Evolutionary conservation across 2,329 filamentous ascomycete species (phyloP), one percentile per base, ranked within the genome.

Genomic region (Biscogniauxia marginata): DNA sequence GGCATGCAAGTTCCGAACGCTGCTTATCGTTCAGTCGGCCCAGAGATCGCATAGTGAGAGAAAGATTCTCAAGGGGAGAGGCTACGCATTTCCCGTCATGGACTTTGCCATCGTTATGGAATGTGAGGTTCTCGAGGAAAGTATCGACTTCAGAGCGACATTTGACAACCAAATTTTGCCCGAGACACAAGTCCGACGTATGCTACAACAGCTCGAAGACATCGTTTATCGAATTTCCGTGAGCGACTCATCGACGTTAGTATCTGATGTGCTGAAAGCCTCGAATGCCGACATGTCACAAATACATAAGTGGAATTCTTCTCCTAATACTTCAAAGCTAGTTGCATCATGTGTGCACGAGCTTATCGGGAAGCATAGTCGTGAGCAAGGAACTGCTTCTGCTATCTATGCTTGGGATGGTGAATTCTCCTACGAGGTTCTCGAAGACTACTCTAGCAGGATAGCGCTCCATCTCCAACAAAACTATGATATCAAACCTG

Each of bases 1-100:
- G n/a, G 54, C 54, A 2, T 56, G 54, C 46, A 52, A 53, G n/a
- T 56, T 55, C 5, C 46, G 52, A 9, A 54, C 48, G 11, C 44
- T 50, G 5, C 43, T 56, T 13, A 45, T 56, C 18, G 52, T 54
- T 4, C 52, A 54, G 23, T 43, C 47, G 20, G 52, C 46, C 7
- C 46, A 54, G 25, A 18, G 52, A 18, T 46, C 52, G n/a, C 45
- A 34, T 7, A 44, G 30, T 24, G 46, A 46, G 16, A 18, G 30
- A 39, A 48, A 21, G 20, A 25, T 54, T 20, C 24, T 54, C 6
- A 19, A 18, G 18, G 52, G 46, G 24, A 25, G 46, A 44, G 34
- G 46, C 21, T 54, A 54, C 24, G 23, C 52, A 8, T 54, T 54
- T 44, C 44, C 52, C 43, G 44, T 49, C 3, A 49, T 54, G 52